Conservation (phyloP, 805 yeast genomes). For the Kregervanrija delftensis region DNA sequence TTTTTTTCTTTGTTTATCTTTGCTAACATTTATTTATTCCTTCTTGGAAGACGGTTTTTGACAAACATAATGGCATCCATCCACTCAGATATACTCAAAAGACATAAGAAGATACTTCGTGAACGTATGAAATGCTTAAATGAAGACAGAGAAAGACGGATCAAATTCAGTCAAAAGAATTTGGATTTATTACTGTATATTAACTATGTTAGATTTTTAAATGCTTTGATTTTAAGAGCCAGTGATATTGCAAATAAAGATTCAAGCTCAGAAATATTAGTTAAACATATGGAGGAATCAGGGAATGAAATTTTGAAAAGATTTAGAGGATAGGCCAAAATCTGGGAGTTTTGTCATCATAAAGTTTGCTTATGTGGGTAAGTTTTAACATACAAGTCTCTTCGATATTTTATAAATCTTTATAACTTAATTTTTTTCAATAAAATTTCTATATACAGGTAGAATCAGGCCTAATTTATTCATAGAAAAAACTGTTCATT, state of each 20-base stretch:
- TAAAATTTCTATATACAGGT: conserved; percentile 1
- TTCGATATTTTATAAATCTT: not conserved
- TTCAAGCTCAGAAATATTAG: conserved; percentile 36
- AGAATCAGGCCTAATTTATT: conserved; percentile 11
- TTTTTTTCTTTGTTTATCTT: too few relatives aligned
- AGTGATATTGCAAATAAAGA: conserved; percentile 31
- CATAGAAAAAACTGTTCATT: conserved; percentile 27
- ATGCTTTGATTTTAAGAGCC: conserved; percentile 34
- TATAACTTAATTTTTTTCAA: not conserved
- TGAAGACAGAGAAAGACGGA: not conserved
- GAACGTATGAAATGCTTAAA: conserved; percentile 6
- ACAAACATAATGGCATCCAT: conserved; percentile 6
- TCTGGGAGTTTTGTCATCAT: not conserved
- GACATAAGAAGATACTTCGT: conserved; percentile 9
- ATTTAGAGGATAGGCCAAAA: conserved; percentile 9
- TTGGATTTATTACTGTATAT: conserved; percentile 33
- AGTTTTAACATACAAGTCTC: not conserved
- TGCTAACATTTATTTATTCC: too few relatives aligned
- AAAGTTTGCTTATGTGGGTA: not conserved
- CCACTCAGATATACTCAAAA: conserved; percentile 7
- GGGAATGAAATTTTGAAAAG: conserved; percentile 18
- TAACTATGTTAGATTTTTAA: conserved; percentile 41
- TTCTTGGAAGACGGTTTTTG: not conserved
- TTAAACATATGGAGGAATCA: conserved; percentile 33
- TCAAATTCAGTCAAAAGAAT: conserved; percentile 16